phyloP scores from a whole-genome alignment of 331 rosid species.

The Erythrophleum ivorense region DNA sequence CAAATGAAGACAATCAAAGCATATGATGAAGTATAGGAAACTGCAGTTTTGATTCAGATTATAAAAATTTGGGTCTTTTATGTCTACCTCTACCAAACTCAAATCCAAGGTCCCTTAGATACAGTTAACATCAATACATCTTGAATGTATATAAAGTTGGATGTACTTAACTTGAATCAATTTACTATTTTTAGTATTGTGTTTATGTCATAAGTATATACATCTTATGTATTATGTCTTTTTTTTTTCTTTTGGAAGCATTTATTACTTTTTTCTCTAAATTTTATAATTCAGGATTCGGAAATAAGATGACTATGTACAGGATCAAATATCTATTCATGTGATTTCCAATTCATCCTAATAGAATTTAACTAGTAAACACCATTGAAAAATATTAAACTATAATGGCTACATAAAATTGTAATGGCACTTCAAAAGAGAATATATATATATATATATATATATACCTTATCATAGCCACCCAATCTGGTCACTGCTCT shows the following conservation, averaged over 20 bases:
- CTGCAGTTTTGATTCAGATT: too few relatives aligned
- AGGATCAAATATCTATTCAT: background rate
- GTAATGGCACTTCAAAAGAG: background rate
- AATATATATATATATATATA: background rate
- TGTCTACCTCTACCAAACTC: too few relatives aligned
- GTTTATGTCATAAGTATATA: too few relatives aligned
- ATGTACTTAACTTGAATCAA: background rate
- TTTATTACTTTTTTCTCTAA: too few relatives aligned
- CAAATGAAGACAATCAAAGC: too few relatives aligned
- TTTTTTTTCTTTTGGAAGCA: too few relatives aligned
- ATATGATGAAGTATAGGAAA: too few relatives aligned
- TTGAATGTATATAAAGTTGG: too few relatives aligned
- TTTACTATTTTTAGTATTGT: background rate
- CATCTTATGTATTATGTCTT: too few relatives aligned
- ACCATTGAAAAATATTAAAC: slow-evolving; percentile 16
- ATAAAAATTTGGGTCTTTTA: too few relatives aligned
- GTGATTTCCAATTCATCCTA: background rate
- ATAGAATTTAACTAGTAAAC: slow-evolving; percentile 17
- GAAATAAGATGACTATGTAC: too few relatives aligned
- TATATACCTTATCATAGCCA: slow-evolving; percentile 96
- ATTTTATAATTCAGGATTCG: background rate
- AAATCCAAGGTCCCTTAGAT: too few relatives aligned
- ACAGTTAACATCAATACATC: background rate
- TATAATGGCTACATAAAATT: slow-evolving; percentile 6
- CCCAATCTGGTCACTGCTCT: slow-evolving; percentile 94